These are phyloP conservation scores for Hericium erinaceus DNA, from an alignment of 768 basidiomycete species.

Conservation along the genomic window DNA sequence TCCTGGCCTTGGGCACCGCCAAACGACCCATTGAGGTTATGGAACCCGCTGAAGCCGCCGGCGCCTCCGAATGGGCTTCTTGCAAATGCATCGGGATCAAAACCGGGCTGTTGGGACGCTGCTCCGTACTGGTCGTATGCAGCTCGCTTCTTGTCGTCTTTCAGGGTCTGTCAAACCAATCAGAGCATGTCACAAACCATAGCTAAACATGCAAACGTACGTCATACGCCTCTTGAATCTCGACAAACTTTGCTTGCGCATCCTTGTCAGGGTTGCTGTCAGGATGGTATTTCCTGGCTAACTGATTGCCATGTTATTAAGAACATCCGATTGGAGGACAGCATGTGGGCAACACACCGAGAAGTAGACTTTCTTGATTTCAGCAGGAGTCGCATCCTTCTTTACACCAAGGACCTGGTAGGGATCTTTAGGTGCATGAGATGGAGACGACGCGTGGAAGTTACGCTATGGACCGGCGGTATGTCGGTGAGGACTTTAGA, in stretches of 20 bases:
- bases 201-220: slow-evolving; percentile 36
- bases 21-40: slow-evolving; percentile 58
- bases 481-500: slow-evolving; percentile 2
- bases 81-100: slow-evolving; percentile 80
- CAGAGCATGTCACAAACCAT: not conserved
- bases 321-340: slow-evolving; percentile 10
- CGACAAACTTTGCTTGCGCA: slow-evolving; percentile 88
- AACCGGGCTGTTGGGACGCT: slow-evolving; percentile 88
- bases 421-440: slow-evolving; percentile 63
- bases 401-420: slow-evolving; percentile 87
- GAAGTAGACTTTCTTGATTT: slow-evolving; percentile 98
- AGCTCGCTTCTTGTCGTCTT: slow-evolving; percentile 89
- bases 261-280: slow-evolving; percentile 92
- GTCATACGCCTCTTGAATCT: slow-evolving; percentile 97
- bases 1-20: slow-evolving; percentile 41
- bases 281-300: slow-evolving; percentile 96
- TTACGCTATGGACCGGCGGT: slow-evolving; percentile 41
- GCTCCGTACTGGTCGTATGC: slow-evolving; percentile 89
- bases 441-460: slow-evolving; percentile 60
- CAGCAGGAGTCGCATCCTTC: slow-evolving; percentile 70
- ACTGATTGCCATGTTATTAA: slow-evolving; percentile 36
- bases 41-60: slow-evolving; percentile 66
- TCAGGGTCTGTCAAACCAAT: slow-evolving; percentile 53
- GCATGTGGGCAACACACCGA: slow-evolving; percentile 44
- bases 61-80: slow-evolving; percentile 11